Evolutionary conservation across 2,329 filamentous ascomycete species (phyloP), one percentile per base, ranked within the genome.

Genomic region (Arthroderma sp.): DNA sequence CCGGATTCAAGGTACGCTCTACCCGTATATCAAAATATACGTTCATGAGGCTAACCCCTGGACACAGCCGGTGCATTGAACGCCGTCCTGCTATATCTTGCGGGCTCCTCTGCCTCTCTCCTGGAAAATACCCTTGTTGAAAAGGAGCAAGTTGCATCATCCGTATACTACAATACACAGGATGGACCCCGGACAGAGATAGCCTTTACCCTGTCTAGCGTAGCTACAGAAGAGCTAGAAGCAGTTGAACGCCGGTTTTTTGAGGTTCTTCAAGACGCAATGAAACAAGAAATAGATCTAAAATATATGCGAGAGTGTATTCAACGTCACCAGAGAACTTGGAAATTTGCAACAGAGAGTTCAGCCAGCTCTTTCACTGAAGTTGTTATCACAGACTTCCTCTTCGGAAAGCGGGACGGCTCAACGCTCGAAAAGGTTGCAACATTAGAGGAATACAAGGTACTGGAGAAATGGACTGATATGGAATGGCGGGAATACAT

Each of bases 41-140:
- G 17, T 54, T 11, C 6, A 17, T 39, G 6, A 7, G 8, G 13
- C 33, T 51, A 52, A 44, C 15, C 23, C 19, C 60, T 25, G 35
- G 13, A 23, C 33, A 31, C 47, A 59, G 57, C 52, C 56, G 85
- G 84, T 13, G 93, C 91, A 1, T 74, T 96, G 2, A 87, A 87
- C 61, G 82, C 95, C 54, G 74, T 94, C 1, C 78, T 95, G 39
- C 84, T 86, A 1, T 98, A 97, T 66, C 81, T 98, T 17, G 89
- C 88, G 61, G 93, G 91, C 4, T 97, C 93, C 0, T 95, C 94
- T 0, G 89, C 95, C 2, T 91, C 91, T 0, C 78, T 98, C 1
- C 76, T 98, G 4, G 91, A 97, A 67, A 97, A 97, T 63, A 81
- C 84, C 17, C 80, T 98, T 60, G 93, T 98, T 1, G 93, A 98